Evolutionary conservation across 495 filamentous ascomycete genomes (phyloP).

Genomic region (Aspergillus steynii): DNA sequence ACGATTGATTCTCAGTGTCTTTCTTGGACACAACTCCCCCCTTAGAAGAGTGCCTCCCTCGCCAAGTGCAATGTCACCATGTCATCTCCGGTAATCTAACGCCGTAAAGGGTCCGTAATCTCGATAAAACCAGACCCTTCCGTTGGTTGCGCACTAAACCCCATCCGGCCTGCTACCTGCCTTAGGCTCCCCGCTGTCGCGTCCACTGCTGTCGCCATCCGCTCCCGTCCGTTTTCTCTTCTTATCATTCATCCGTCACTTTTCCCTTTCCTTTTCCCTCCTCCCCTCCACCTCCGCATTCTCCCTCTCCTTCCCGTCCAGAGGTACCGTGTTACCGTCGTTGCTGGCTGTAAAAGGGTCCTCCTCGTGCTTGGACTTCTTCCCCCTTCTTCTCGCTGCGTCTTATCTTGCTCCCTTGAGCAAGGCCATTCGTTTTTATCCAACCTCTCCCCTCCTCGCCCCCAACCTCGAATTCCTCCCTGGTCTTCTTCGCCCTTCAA

Average conservation of each 20-base stretch:
- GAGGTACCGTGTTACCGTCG: background rate
- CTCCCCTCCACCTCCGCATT: conserved; percentile 5
- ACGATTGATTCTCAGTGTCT: background rate
- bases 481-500: background rate
- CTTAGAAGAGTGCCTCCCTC: background rate
- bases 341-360: conserved; percentile 5
- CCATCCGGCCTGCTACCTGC: conserved; percentile 10
- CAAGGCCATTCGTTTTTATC: conserved; percentile 14
- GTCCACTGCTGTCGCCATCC: conserved; percentile 24
- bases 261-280: conserved; percentile 3
- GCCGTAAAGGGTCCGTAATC: background rate
- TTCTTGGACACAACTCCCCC: no score
- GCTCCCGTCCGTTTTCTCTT: conserved; percentile 12
- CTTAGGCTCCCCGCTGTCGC: conserved; percentile 16
- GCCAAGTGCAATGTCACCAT: background rate
- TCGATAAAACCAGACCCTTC: background rate
- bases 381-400: background rate
- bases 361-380: background rate
- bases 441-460: background rate
- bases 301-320: conserved; percentile 1
- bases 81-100: background rate
- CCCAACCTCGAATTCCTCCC: background rate
- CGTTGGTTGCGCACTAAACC: background rate
- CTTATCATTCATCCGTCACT: conserved; percentile 17
- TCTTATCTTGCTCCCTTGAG: conserved; percentile 2